phyloP scores from a whole-genome alignment of 2,329 filamentous ascomycete genomes.

The Pochonia chlamydosporia region DNA sequence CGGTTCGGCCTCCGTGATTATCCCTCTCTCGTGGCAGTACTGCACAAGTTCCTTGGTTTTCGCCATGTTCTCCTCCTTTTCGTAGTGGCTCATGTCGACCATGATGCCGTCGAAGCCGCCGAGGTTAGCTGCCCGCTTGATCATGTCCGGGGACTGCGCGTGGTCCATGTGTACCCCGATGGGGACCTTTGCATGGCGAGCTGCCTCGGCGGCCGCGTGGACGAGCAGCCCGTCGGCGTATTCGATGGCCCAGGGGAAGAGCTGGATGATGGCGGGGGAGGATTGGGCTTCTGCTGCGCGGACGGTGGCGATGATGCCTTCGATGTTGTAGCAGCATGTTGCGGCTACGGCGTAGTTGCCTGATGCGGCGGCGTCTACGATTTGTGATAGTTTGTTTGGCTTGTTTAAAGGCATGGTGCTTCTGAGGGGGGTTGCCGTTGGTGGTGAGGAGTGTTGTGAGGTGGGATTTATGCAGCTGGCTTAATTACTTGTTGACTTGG shows the following conservation, averaged over 20 bases:
- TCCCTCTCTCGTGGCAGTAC: slow-evolving; percentile 57
- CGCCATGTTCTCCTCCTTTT: slow-evolving; percentile 64
- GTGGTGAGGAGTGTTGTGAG: no score
- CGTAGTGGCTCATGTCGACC: slow-evolving; percentile 72
- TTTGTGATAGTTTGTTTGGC: no score
- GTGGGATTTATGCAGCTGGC: no score
- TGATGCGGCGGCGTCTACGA: no score
- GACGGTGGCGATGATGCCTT: slow-evolving; percentile 61
- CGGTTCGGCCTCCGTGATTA: slow-evolving; percentile 63
- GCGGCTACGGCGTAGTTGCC: not conserved
- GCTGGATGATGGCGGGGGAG: slow-evolving; percentile 61
- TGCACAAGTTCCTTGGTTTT: slow-evolving; percentile 55
- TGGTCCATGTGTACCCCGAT: slow-evolving; percentile 61
- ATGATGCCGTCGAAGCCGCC: slow-evolving; percentile 65
- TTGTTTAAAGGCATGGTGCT: no score
- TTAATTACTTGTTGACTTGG: no score
- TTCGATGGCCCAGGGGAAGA: slow-evolving; percentile 66
- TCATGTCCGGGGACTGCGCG: slow-evolving; percentile 53
- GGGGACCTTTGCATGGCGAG: slow-evolving; percentile 48
- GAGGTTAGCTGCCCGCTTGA: slow-evolving; percentile 47
- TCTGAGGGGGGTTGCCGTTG: no score
- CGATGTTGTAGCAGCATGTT: slow-evolving; percentile 31
- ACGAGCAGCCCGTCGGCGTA: slow-evolving; percentile 54
- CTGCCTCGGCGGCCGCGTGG: slow-evolving; percentile 47
- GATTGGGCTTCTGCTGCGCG: slow-evolving; percentile 61